phyloP scores from a whole-genome alignment of 2,329 filamentous ascomycete species.

The Phaeomoniella chlamydospora region DNA sequence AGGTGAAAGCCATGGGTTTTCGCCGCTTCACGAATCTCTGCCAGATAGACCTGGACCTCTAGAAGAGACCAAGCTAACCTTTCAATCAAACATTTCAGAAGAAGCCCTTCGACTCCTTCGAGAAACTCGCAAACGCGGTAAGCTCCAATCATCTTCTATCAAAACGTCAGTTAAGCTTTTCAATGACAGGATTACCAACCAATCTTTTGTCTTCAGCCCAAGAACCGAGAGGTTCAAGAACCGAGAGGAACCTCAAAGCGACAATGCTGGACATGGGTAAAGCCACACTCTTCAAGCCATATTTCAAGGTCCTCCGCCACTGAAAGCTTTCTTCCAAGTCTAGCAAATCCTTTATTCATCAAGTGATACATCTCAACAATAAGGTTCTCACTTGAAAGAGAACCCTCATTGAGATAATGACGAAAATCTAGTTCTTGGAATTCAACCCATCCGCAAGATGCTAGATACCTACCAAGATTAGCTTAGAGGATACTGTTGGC shows the following conservation, averaged over 20 bases:
- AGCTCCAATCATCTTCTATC: slow-evolving; percentile 8
- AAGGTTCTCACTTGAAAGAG: slow-evolving; percentile 9
- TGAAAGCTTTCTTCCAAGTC: slow-evolving; percentile 11
- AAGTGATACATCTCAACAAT: slow-evolving; percentile 7
- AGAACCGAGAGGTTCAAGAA: no score
- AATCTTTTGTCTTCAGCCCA: no score
- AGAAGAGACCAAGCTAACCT: slow-evolving; percentile 13
- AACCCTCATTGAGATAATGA: slow-evolving; percentile 13
- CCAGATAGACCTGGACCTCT: slow-evolving; percentile 11
- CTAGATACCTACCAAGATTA: slow-evolving; percentile 6
- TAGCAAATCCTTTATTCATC: slow-evolving; percentile 9
- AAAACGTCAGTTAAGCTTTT: slow-evolving; percentile 12
- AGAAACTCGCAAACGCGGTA: no score
- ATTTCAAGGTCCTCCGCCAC: slow-evolving; percentile 9
- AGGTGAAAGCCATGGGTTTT: no score
- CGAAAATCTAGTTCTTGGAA: slow-evolving; percentile 17
- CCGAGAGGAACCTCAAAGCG: slow-evolving; percentile 13
- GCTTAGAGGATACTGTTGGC: no score
- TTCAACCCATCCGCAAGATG: slow-evolving; percentile 22
- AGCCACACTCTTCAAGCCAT: slow-evolving; percentile 11
- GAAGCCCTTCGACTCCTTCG: slow-evolving; percentile 12
- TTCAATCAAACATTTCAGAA: slow-evolving; percentile 12
- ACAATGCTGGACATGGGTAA: slow-evolving; percentile 11
- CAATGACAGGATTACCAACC: slow-evolving; percentile 14
- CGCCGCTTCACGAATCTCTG: no score